A percentile compares a stretch with the other conserved stretches of the same genome.
phyloP scores from a whole-genome alignment of 441 rosid species.

The Gossypium aridum region DNA sequence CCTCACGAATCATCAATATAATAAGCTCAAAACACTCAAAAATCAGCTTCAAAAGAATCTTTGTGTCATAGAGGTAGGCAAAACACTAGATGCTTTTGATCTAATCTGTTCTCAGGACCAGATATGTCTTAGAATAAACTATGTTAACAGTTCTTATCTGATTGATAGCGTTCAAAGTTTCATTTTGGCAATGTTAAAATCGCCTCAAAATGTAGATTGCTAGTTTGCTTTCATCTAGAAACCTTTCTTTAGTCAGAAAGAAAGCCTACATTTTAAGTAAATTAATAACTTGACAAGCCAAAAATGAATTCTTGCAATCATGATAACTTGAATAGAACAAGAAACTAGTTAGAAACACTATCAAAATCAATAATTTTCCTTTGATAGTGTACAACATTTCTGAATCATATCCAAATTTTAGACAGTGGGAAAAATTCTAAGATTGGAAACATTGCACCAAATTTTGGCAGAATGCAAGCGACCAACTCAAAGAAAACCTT shows the following conservation, averaged over 20 bases:
- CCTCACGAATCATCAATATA: neutral
- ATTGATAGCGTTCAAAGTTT: neutral
- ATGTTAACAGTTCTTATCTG: neutral
- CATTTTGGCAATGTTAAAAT: neutral
- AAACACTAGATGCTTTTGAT: neutral
- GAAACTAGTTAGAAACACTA: neutral
- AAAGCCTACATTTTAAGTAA: neutral
- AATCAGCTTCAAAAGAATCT: neutral
- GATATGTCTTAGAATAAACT: neutral
- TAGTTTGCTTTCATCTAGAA: neutral
- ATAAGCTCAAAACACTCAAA: neutral
- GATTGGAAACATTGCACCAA: neutral
- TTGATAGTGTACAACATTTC: neutral
- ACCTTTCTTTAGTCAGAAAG: neutral
- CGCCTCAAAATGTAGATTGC: neutral
- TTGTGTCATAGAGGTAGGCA: neutral
- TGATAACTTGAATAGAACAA: neutral
- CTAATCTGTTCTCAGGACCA: neutral
- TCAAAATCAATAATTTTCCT: neutral
- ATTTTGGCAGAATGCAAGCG: neutral
- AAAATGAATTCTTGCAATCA: neutral
- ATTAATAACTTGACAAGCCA: neutral
- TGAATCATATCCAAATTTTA: neutral
- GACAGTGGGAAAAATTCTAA: neutral
- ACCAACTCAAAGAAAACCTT: neutral